Conservation (phyloP, 1,139 yeast species). For the Petasospora rhodanensis region DNA sequence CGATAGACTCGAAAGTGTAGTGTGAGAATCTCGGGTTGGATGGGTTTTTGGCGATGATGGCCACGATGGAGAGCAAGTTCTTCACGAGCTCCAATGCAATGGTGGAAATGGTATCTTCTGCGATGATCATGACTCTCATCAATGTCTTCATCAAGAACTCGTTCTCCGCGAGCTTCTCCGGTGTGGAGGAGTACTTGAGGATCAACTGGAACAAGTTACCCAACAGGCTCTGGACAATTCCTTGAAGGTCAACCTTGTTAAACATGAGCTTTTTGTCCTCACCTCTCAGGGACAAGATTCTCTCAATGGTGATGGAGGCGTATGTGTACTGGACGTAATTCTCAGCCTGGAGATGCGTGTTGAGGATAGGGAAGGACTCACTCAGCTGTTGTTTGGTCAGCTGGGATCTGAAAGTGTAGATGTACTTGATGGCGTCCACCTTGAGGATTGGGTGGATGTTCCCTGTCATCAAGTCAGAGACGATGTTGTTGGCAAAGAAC, state of each 20-base stretch:
- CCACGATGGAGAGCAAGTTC: constrained; percentile 66
- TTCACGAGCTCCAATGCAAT: constrained; percentile 45
- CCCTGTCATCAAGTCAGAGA: constrained; percentile 63
- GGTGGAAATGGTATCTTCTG: constrained; percentile 55
- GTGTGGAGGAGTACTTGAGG: constrained; percentile 53
- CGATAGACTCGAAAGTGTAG: constrained; percentile 83
- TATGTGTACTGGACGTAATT: constrained; percentile 90
- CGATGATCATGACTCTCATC: constrained; percentile 75
- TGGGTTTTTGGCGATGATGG: constrained; percentile 78
- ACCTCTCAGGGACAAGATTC: constrained; percentile 73
- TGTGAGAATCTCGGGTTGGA: constrained; percentile 94
- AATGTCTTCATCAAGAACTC: constrained; percentile 87
- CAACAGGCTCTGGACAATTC: constrained; percentile 51
- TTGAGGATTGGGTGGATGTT: constrained; percentile 66
- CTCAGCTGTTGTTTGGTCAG: constrained; percentile 78
- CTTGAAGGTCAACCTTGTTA: constrained; percentile 63
- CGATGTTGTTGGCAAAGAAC: constrained; percentile 77
- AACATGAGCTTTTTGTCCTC: constrained; percentile 52
- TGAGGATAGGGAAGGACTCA: constrained; percentile 76
- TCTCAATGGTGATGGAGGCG: constrained; percentile 89
- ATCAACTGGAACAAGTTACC: constrained; percentile 65
- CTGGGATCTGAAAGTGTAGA: constrained; percentile 88
- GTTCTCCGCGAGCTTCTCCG: constrained; percentile 92
- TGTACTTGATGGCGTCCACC: constrained; percentile 90
- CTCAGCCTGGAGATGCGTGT: constrained; percentile 53